Conservation (phyloP, 2,329 filamentous ascomycete species). For the Trichophyton rubrum region DNA sequence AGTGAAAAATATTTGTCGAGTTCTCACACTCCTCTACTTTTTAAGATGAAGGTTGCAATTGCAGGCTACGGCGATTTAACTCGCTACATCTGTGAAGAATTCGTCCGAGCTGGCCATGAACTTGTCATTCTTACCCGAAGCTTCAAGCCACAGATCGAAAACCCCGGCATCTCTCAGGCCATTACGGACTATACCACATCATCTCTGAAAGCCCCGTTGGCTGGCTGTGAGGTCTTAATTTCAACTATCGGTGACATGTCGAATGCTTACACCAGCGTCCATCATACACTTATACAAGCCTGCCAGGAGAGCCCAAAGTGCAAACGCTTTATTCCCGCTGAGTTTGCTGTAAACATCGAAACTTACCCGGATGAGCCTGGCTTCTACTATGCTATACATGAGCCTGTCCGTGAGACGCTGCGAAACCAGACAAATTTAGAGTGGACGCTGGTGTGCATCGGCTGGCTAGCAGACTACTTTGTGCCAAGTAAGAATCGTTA, state of each 20-base stretch:
- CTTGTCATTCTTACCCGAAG: slow-evolving; percentile 3
- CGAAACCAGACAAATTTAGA: slow-evolving; percentile 1
- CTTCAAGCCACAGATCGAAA: slow-evolving; percentile 1
- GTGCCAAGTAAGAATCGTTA: slow-evolving; percentile 4
- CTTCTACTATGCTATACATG: slow-evolving; percentile 1
- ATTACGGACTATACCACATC: slow-evolving; percentile 2
- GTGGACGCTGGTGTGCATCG: slow-evolving; percentile 4
- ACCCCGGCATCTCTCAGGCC: neutral
- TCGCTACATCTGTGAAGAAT: slow-evolving; percentile 5
- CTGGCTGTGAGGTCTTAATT: slow-evolving; percentile 3
- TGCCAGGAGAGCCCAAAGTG: slow-evolving; percentile 2
- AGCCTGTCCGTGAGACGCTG: neutral
- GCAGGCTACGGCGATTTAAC: slow-evolving; percentile 3
- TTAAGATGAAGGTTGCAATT: slow-evolving; percentile 6
- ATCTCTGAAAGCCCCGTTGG: neutral
- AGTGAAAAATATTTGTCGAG: no score
- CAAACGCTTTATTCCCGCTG: slow-evolving; percentile 6
- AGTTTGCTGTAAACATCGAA: slow-evolving; percentile 2
- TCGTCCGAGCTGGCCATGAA: slow-evolving; percentile 1
- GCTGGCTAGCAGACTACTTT: slow-evolving; percentile 6
- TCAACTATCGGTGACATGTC: slow-evolving; percentile 4
- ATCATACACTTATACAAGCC: slow-evolving; percentile 1
- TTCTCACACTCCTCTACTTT: neutral
- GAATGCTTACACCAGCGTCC: neutral
- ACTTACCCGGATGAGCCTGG: slow-evolving; percentile 1